phyloP scores from a whole-genome alignment of 108 stramenopile species.

The Cyclotella kingstonii region DNA sequence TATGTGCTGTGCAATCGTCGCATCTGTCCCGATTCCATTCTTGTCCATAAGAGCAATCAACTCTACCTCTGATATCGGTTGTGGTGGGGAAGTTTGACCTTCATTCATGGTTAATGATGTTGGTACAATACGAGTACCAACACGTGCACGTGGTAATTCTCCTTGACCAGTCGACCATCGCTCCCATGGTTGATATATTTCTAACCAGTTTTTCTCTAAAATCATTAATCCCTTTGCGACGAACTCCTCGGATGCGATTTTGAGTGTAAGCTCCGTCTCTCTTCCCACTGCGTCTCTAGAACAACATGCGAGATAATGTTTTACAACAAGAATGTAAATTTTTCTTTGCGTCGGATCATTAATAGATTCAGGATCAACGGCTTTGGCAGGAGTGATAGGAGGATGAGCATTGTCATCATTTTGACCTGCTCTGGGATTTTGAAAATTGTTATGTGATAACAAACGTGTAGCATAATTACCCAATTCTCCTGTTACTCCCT shows the following conservation, averaged over 20 bases:
- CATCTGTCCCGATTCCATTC: conserved; percentile 85
- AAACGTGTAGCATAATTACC: conserved; percentile 68
- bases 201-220: conserved; percentile 85
- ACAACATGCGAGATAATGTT: conserved; percentile 99
- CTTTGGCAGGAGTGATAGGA: conserved; percentile 97
- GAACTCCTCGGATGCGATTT: conserved; percentile 88
- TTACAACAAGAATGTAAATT: conserved; percentile 89
- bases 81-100: conserved; percentile 71
- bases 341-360: conserved; percentile 63
- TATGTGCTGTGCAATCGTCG: conserved; percentile 90
- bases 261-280: conserved; percentile 79
- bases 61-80: conserved; percentile 73
- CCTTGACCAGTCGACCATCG: conserved; percentile 90
- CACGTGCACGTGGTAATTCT: conserved; percentile 63
- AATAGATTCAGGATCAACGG: conserved; percentile 82
- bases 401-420: conserved; percentile 98
- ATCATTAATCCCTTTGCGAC: conserved; percentile 88
- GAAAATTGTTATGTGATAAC: conserved; percentile 64
- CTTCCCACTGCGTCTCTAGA: conserved; percentile 90
- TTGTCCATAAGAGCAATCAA: conserved; percentile 64
- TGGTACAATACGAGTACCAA: conserved; percentile 75
- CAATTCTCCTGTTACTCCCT: conserved; percentile 44
- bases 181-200: conserved; percentile 88
- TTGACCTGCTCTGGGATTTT: conserved; percentile 77
- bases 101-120: conserved; percentile 71